phyloP scores from a whole-genome alignment of 495 filamentous ascomycete genomes.

The Thermochaetoides thermophila region DNA sequence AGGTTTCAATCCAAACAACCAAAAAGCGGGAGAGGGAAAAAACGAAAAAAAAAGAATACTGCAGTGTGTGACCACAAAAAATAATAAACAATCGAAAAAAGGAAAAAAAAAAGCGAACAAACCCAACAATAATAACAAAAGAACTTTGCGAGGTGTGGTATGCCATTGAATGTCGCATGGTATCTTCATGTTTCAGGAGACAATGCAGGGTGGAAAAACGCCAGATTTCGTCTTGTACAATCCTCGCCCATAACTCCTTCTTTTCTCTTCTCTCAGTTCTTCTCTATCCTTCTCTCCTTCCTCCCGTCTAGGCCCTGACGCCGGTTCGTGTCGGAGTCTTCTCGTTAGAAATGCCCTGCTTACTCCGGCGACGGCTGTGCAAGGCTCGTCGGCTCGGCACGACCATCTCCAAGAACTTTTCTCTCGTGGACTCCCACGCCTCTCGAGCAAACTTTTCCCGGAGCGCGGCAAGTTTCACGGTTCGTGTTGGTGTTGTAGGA shows the following conservation, averaged over 20 bases:
- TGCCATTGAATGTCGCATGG: constrained; percentile 6
- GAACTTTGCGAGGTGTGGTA: constrained; percentile 2
- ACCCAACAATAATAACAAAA: constrained; percentile 3
- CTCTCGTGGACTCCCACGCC: constrained; percentile 10
- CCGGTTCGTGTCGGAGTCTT: not conserved
- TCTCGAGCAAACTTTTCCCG: not conserved
- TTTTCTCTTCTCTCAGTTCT: too few species aligned
- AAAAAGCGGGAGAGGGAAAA: too few species aligned
- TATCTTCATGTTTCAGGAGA: constrained; percentile 7
- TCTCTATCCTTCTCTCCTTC: too few species aligned
- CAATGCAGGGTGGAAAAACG: too few species aligned
- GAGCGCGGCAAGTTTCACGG: too few species aligned
- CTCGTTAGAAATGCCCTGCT: too few species aligned
- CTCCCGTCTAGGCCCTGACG: not conserved
- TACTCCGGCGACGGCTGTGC: not conserved
- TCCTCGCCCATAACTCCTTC: not conserved
- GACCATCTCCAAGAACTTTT: constrained; percentile 8
- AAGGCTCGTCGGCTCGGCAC: constrained; percentile 1
- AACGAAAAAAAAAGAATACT: too few species aligned
- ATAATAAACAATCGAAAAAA: not conserved
- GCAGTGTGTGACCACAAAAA: too few species aligned
- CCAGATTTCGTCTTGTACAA: not conserved
- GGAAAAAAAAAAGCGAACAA: not conserved
- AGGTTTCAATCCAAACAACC: too few species aligned
- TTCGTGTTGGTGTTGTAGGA: too few species aligned